Conservation (phyloP, 257 asterid species). For the Capsicum rhomboideum region DNA sequence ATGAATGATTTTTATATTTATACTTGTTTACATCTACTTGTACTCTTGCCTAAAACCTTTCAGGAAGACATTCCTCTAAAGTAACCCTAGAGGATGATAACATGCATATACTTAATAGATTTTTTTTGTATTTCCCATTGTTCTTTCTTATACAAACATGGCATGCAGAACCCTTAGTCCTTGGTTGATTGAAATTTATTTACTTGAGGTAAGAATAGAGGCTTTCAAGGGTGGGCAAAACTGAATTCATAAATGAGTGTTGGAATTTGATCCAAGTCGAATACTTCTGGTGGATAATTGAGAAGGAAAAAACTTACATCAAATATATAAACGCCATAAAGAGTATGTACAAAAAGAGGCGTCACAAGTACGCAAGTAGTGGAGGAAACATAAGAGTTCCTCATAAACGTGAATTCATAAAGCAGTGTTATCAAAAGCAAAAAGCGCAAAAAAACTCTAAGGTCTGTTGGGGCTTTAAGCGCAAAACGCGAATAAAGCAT, state of each 20-base stretch:
- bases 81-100: background rate
- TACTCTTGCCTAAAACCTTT: background rate
- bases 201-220: background rate
- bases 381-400: background rate
- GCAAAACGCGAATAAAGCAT: too few species aligned
- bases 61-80: background rate
- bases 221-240: background rate
- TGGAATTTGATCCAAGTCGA: too few species aligned
- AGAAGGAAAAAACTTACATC: too few species aligned
- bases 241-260: background rate
- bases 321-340: too few species aligned
- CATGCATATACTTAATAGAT: background rate
- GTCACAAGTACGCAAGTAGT: background rate
- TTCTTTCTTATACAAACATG: background rate
- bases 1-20: background rate
- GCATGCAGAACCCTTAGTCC: background rate
- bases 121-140: background rate
- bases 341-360: too few species aligned
- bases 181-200: background rate
- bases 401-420: background rate
- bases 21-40: background rate
- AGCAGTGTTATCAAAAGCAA: too few species aligned
- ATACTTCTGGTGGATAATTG: background rate
- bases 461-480: too few species aligned
- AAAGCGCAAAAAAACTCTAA: too few species aligned